These are phyloP conservation scores for Aspergillus candidus DNA, from an alignment of 2,329 filamentous ascomycete genomes.

Conservation along the genomic window DNA sequence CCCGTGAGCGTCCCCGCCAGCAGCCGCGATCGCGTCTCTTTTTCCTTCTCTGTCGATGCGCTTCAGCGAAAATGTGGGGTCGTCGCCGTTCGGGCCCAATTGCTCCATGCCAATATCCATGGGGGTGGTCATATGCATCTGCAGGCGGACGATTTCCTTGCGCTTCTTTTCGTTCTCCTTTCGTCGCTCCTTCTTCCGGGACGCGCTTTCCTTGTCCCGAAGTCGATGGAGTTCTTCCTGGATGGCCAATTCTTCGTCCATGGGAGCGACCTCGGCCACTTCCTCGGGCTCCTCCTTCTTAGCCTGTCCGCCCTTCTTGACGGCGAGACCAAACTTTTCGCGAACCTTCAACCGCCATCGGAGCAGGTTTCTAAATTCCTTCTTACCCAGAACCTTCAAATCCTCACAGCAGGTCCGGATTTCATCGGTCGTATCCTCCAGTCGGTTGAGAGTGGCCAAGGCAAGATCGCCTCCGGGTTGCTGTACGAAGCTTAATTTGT, in stretches of 20 bases:
- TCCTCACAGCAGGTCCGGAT: constrained; percentile 73
- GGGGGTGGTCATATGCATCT: constrained; percentile 92
- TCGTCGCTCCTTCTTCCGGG: constrained; percentile 76
- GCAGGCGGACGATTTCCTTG: constrained; percentile 91
- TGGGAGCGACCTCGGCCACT: constrained; percentile 73
- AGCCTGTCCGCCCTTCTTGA: constrained; percentile 58
- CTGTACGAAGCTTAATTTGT: constrained; percentile 77
- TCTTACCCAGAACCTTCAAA: constrained; percentile 83
- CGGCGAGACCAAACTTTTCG: constrained; percentile 80
- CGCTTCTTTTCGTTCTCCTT: constrained; percentile 91
- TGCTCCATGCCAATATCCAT: constrained; percentile 95
- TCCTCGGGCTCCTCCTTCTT: constrained; percentile 57
- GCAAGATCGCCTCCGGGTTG: constrained; percentile 77
- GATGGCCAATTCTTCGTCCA: constrained; percentile 91
- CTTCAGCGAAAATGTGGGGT: constrained; percentile 81
- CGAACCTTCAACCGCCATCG: constrained; percentile 85
- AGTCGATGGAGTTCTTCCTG: constrained; percentile 80
- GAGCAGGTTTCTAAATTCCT: constrained; percentile 86
- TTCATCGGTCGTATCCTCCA: constrained; percentile 81
- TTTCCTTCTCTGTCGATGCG: constrained; percentile 69
- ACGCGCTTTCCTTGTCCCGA: constrained; percentile 68
- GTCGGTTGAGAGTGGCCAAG: constrained; percentile 73
- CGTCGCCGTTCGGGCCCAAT: constrained; percentile 67
- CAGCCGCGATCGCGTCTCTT: constrained; percentile 60
- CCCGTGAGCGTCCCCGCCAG: constrained; percentile 67